Evolutionary conservation across 805 yeast species (phyloP), one percentile per base, ranked within the genome.

Genomic region (Saccharomycopsis javanensis): DNA sequence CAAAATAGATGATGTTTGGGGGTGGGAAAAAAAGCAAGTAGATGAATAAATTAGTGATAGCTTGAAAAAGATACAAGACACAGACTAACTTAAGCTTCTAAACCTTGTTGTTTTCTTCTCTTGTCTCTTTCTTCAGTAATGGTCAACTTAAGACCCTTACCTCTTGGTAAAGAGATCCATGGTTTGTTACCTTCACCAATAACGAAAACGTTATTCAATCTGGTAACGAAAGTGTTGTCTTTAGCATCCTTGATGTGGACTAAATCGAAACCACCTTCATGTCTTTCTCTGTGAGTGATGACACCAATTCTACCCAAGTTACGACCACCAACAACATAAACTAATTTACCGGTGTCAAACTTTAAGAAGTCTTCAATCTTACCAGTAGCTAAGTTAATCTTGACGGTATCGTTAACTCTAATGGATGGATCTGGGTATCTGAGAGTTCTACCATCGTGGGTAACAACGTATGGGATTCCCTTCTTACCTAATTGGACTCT

Each of bases 371-470:
- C 91, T 60, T 86, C 77, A 75, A 90, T 85, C 83, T 92, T 92
- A 77, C 97, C 97, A 67, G 97, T 77, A 69, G 92, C 96, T 72
- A 92, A 81, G 79, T 92, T 96, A 73, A 92, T 79, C 85, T 91
- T 91, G 74, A 92, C 96, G 69, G 98, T 88, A 81, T 92, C 99
- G 84, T 94, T 91, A 72, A 89, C 90, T 80, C 82, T 92, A 85
- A 92, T 84, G 69, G 79, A 77, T 79, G 99, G 99, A 75, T 92
- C 98, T 77, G 98, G 98, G 88, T 91, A 92, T 80, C 98, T 91
- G 82, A 92, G 80, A 74, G 99, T 92, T 85, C 99, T 91, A 79
- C 99, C 98, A 75, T 92, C 99, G 85, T 92, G 99, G 74, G 99
- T 92, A 68, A 92, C 98, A 73, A 88, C 86, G 86, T 88, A 92